Evolutionary conservation across 805 yeast genomes (phyloP), one percentile per base, ranked within the genome.

Genomic region (Yarrowia osloensis): DNA sequence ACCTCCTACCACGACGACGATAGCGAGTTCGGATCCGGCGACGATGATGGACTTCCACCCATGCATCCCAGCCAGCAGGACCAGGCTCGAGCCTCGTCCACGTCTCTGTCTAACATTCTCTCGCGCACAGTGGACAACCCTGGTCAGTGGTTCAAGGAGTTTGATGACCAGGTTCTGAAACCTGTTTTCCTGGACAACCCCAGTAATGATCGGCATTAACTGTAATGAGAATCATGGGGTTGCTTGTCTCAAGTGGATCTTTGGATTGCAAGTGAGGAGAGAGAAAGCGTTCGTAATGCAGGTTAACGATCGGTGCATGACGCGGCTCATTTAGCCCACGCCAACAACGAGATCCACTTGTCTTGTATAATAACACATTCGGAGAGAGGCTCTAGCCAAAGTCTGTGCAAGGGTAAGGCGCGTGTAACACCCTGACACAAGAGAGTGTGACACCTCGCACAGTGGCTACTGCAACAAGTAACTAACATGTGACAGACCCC

Each of bases 81-180:
- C 50, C 63, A 57, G 28, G 63, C 63, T 6, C 72, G 42, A 33
- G 61, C 68, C 1, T 69, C 67, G 21, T 61, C 66, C 17, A 59
- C 71, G 12, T 69, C 74, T 17, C 24, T 72, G 12, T 65, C 74
- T 19, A 73, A 72, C n/a, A 65, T 73, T 47, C 62, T 73, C 4
- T 67, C 69, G 33, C 75, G 69, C 46, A 74, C 46, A 2, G 83
- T 85, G 0, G 94, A 88, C 70, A 93, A 89, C 70, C 90, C 87
- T 69, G 89, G 93, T 12, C 87, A 85, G 74, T 94, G 99, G 98
- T 95, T 95, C 76, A 88, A 91, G 22, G 88, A 86, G 72, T 91
- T 95, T 74, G 99, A 95, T 75, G 97, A 95, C 72, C 91, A 91
- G 74, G 95, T 95, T 24, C 81, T 95, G 72, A 93, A 93, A 76